Conservation (phyloP, 2,329 filamentous ascomycete species). For the Pseudogymnoascus sp. region DNA sequence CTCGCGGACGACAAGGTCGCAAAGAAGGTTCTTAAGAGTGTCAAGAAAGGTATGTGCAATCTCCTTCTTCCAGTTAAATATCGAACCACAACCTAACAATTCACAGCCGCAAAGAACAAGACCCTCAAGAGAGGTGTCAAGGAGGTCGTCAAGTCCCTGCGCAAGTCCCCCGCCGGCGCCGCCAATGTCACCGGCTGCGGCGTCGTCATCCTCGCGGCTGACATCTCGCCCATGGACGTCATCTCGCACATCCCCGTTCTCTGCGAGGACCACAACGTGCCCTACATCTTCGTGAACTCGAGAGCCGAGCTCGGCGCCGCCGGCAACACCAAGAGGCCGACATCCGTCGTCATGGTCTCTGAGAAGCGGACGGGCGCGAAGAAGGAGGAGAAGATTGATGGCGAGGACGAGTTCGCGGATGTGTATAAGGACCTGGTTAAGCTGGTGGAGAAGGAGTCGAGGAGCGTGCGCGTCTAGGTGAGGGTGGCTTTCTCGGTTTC, state of each 20-base stretch:
- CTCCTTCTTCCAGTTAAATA: neutral
- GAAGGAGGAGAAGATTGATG: slow-evolving; percentile 36
- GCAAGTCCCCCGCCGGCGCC: slow-evolving; percentile 74
- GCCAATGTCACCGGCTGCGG: slow-evolving; percentile 57
- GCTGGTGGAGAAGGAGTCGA: slow-evolving; percentile 58
- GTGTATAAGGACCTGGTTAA: slow-evolving; percentile 59
- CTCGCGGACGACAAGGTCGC: slow-evolving; percentile 70
- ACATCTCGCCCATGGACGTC: slow-evolving; percentile 98
- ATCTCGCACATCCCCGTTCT: slow-evolving; percentile 96
- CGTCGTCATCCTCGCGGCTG: slow-evolving; percentile 87
- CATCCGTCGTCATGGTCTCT: slow-evolving; percentile 87
- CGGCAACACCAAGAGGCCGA: slow-evolving; percentile 90
- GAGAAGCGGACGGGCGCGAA: slow-evolving; percentile 42
- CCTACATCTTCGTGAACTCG: slow-evolving; percentile 90
- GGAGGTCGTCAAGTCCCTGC: slow-evolving; percentile 96
- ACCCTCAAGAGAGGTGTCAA: slow-evolving; percentile 97
- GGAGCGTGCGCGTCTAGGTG: slow-evolving; percentile 35
- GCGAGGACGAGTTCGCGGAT: slow-evolving; percentile 54
- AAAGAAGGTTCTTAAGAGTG: slow-evolving; percentile 58
- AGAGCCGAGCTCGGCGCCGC: slow-evolving; percentile 90
- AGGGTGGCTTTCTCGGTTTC: neutral
- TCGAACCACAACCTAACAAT: slow-evolving; percentile 18
- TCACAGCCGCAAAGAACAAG: slow-evolving; percentile 83
- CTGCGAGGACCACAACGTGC: slow-evolving; percentile 96
- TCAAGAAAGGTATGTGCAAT: slow-evolving; percentile 46